Conservation (phyloP, 2,329 filamentous ascomycete genomes). For the Neonectria coccinea region DNA sequence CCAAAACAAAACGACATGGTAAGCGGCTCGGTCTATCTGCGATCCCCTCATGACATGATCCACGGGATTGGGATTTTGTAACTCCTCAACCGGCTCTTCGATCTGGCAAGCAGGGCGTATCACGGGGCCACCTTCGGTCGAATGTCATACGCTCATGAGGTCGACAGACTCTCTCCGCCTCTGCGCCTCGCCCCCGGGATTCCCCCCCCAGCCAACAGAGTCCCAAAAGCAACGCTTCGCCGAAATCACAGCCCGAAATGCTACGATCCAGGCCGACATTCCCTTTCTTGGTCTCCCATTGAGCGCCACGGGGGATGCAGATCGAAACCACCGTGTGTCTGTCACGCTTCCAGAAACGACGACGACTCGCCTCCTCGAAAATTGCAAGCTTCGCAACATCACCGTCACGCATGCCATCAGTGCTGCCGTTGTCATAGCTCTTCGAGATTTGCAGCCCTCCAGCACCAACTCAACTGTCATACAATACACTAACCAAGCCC, state of each 20-base stretch:
- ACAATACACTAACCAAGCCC: slow-evolving; percentile 11
- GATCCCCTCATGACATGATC: slow-evolving; percentile 9
- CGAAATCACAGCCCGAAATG: not conserved
- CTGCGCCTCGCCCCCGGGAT: not conserved
- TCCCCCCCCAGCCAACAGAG: not conserved
- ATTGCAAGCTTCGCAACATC: not conserved
- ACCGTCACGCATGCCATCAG: slow-evolving; percentile 16
- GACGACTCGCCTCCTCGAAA: not conserved
- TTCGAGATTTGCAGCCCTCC: slow-evolving; percentile 4
- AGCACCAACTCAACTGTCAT: not conserved
- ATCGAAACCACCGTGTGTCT: not conserved
- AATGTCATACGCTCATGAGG: not conserved
- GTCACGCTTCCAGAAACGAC: not conserved
- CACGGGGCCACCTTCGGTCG: not conserved
- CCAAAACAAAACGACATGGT: not conserved
- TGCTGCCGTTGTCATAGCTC: slow-evolving; percentile 8
- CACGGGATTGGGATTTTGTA: slow-evolving; percentile 9
- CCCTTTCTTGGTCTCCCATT: slow-evolving; percentile 8
- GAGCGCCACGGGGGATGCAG: not conserved
- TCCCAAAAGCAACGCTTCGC: not conserved
- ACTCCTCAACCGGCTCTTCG: slow-evolving; percentile 1
- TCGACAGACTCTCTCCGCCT: not conserved
- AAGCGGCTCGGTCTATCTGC: slow-evolving; percentile 3
- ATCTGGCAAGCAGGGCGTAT: not conserved
- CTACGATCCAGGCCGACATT: not conserved